Base-by-base conservation (phyloP, 108 stramenopile genomes). In the Skeletonema tropicum region DNA sequence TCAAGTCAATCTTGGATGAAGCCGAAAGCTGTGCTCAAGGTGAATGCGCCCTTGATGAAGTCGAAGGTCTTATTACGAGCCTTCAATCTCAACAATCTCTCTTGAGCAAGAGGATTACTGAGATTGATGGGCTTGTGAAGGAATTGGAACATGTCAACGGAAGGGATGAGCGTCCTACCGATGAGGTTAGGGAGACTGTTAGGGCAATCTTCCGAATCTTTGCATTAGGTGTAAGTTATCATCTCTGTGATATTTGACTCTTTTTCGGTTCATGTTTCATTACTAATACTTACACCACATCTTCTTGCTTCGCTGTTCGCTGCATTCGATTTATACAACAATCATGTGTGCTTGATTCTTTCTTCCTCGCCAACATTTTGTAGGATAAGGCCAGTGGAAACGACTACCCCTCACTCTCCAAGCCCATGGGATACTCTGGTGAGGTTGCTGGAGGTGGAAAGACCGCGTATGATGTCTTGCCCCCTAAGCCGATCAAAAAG, bases 131-230 rank as follows among this genome's bases (percentile, higher is more conserved):
- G 1, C 49, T 85, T 15, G 55, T 78, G 13, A 75, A 83, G 58
- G 73, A 60, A 12, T 45, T 78, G 74, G 76, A 82, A 52, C 66
- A 73, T 33, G 66, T 79, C 10, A 80, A 86, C 60, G 83, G 74
- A 39, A 61, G 46, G 59, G 83, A 85, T 15, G 83, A 86, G 5
- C 88, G 89, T 21, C 70, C 83, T 26, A 73, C 76, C 23, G 90
- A 94, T 74, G 92, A 94, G 74, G 75, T 94, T 41, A 77, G 80
- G 57, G 92, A 94, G 64, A 90, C 90, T 30, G 87, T 94, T 36
- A 79, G 86, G 64, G 92, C 89, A 23, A 84, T 94, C 61, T 88
- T 87, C 67, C 89, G 92, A 41, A 80, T 94, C 76, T 94, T 94
- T 67, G 66, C 84, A 19, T 48, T 81, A 7, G 83, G 79, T 46